Percentiles rank a stretch among this genome's conserved stretches.
Evolutionary conservation across 495 filamentous ascomycete species (phyloP).

Genomic region (Hypoxylon lienhwacheense): DNA sequence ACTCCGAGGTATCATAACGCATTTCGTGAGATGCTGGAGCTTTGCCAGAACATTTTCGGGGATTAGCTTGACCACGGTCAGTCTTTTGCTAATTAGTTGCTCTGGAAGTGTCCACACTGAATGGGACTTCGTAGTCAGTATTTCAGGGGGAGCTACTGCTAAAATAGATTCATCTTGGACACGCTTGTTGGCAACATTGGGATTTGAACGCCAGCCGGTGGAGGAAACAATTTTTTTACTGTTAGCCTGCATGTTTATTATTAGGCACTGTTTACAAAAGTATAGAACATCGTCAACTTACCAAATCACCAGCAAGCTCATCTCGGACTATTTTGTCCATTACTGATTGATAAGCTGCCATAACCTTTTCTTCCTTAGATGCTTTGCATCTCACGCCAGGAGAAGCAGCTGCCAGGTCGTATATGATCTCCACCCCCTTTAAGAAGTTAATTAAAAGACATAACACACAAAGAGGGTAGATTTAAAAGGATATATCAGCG

Average conservation of each 20-base stretch:
- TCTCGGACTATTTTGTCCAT: slow-evolving; percentile 30
- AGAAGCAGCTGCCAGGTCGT: slow-evolving; percentile 30
- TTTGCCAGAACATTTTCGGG: slow-evolving; percentile 14
- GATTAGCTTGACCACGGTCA: slow-evolving; percentile 21
- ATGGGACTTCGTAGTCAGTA: background rate
- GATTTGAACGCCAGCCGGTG: background rate
- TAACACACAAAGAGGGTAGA: background rate
- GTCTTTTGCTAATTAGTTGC: background rate
- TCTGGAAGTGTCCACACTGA: slow-evolving; percentile 24
- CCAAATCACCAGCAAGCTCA: slow-evolving; percentile 20
- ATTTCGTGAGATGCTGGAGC: slow-evolving; percentile 34
- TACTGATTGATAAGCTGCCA: slow-evolving; percentile 26
- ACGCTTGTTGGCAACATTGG: background rate
- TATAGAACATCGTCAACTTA: slow-evolving; percentile 11
- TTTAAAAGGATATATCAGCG: background rate
- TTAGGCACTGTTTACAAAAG: background rate
- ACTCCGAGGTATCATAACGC: slow-evolving; percentile 28
- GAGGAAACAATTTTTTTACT: background rate
- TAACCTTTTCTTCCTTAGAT: slow-evolving; percentile 20
- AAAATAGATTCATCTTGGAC: background rate
- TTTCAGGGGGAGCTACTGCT: slow-evolving; percentile 16
- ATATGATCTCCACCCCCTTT: slow-evolving; percentile 37
- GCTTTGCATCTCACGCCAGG: slow-evolving; percentile 40
- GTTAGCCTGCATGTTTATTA: slow-evolving; percentile 5
- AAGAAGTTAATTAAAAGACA: slow-evolving; percentile 7